Base-by-base conservation (phyloP, 1,284 basidiomycete genomes). In the Cryptococcus amylolentus region DNA sequence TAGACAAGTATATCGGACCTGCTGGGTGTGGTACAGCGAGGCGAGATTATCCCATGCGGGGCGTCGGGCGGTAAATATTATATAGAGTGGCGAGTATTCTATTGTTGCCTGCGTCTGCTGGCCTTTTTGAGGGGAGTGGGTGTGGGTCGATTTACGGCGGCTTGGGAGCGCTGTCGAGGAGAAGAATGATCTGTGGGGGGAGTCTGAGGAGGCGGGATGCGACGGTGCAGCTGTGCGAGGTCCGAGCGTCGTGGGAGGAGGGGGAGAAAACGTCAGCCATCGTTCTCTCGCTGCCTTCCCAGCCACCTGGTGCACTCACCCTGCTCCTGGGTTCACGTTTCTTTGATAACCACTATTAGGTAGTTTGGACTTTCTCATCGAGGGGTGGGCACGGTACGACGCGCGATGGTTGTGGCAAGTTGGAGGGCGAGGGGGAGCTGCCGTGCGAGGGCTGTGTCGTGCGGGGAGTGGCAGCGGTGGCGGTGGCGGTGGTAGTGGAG, bases 151-250 rank as follows among this genome's bases (percentile, higher is more conserved):
- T 58, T 77, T 75, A 77, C 54, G 75, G 75, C 49, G 75, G 75
- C 64, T 75, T 75, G 63, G 68, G 71, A 49, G 71, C 73, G 51
- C 64, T 68, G 62, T 69, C 67, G 59, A 74, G 66, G 51, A 75
- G 66, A 40, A 69, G 66, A 59, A 71, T 67, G 61, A 77, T 74
- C 54, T 70, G 66, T 37, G 72, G 68, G 43, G 72, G 69, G 48
- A 71, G 67, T 50, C 72, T 65, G 60, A 72, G 72, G 49, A 70
- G 67, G 54, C 68, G 65, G 54, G 70, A 64, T 35, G 68, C 66
- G 57, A 64, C 63, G 49, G 65, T 56, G 52, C 63, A 68, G 57
- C 71, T 75, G 71, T 60, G 8, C 13, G 51, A 26, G 20, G 46
- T 39, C 41, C 8, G 28, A 49, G 35, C 50, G 45, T 16, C 13